Base-by-base conservation (phyloP, 163 green algal genomes). In the Trebouxia gelatinosa region DNA sequence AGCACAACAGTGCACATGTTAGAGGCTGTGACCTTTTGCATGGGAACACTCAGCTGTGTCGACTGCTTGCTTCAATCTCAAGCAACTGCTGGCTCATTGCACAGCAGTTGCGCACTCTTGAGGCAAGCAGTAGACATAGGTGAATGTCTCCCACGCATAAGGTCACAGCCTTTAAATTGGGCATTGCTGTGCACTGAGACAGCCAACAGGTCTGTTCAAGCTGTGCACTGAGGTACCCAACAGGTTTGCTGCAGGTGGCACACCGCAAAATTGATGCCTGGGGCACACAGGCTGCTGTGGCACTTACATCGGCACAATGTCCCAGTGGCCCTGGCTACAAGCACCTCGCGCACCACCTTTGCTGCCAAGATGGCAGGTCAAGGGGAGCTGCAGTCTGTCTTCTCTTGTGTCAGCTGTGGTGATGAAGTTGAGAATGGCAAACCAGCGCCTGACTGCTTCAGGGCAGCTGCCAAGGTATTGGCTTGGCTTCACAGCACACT, bases 371-470 rank as follows among this genome's bases (percentile, higher is more conserved):
- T 97, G 58, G 74, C 65, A 1, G 61, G 58, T 13, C 68, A 28
- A 57, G 29, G 16, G 5, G 39, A 57, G n/a, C 61, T 67, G 50
- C 37, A 66, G 32, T 78, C 64, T 23, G 50, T 72, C 23, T 83
- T 64, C 46, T 28, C 7, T 0, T 61, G 34, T 34, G 72, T 78
- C 29, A 77, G 65, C 19, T 83, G 79, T 76, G 79, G 79, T 0
- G 79, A 83, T 77, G 74, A 81, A 32, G 64, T 75, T 6, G 35
- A n/a, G 3, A 79, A 84, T 39, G 91, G 91, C 74, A 96, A 96
- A 85, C 91, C 91, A 46, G 81, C 85, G 37, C 93, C 93, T 19
- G 93, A 96, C 61, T 84, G 90, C 62, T 97, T 96, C 85, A 50
- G 88, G 28, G 77, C 59, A 32, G 84, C 90, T 40, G 91, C 90